These are phyloP conservation scores for Globisporangium abappressorium DNA, from an alignment of 352 stramenopile species.

Conservation along the genomic window DNA sequence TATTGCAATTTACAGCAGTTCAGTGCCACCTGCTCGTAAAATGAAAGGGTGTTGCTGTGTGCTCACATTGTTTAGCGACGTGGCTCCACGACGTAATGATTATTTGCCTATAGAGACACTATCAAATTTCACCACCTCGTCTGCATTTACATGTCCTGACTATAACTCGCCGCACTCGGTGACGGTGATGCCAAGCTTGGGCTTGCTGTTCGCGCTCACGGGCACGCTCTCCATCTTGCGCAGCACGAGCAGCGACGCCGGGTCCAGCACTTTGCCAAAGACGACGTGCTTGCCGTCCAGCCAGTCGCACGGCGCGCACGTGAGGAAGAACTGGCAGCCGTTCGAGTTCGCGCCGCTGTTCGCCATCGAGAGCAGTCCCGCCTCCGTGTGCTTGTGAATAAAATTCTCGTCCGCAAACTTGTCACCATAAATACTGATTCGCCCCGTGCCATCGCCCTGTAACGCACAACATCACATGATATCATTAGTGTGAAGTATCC, in stretches of 20 bases:
- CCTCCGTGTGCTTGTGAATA: conserved; percentile 77
- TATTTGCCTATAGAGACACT: too few species aligned
- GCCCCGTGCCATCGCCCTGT: conserved; percentile 76
- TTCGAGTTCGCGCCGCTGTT: conserved; percentile 95
- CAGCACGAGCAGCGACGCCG: conserved; percentile 79
- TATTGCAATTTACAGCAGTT: too few species aligned
- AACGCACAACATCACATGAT: not conserved
- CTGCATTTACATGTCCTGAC: not conserved
- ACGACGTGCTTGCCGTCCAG: conserved; percentile 97
- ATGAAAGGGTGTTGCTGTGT: too few species aligned
- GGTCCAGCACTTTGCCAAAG: conserved; percentile 93
- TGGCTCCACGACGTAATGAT: too few species aligned
- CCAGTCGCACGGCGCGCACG: conserved; percentile 91
- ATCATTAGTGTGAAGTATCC: not conserved
- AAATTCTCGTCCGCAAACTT: conserved; percentile 87
- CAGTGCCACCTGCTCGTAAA: too few species aligned
- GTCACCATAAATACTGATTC: conserved; percentile 87
- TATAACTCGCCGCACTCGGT: conserved; percentile 90
- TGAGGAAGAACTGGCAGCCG: conserved; percentile 95
- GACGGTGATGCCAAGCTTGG: conserved; percentile 83
- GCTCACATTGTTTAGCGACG: too few species aligned
- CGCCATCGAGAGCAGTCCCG: conserved; percentile 86
- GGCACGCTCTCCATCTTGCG: conserved; percentile 92
- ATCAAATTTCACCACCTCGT: too few species aligned
- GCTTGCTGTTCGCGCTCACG: conserved; percentile 80